Evolutionary conservation across 2,329 filamentous ascomycete genomes (phyloP).

Genomic region (Fusarium sp.): DNA sequence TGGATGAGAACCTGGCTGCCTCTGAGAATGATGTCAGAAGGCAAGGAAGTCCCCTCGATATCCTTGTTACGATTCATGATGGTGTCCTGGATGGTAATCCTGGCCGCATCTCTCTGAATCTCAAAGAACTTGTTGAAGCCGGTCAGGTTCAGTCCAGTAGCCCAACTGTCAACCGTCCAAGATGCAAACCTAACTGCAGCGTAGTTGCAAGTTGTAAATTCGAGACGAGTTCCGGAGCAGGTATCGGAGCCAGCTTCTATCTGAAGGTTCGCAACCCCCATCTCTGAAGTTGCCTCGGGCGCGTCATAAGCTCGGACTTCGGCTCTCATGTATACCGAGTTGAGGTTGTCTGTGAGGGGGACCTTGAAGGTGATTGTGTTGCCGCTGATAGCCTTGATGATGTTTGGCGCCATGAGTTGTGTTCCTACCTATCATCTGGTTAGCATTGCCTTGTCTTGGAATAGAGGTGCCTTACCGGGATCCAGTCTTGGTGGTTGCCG

Average conservation of each 20-base stretch:
- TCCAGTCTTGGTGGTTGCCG: constrained; percentile 9
- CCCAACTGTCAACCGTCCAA: constrained; percentile 30
- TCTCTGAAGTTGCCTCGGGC: constrained; percentile 2
- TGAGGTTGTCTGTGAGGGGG: constrained; percentile 16
- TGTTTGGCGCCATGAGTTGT: constrained; percentile 11
- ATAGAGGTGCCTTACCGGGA: not conserved
- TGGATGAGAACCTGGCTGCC: constrained; percentile 18
- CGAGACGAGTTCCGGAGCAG: not conserved
- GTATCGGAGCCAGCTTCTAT: not conserved
- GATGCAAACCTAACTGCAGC: constrained; percentile 15
- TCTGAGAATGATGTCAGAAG: constrained; percentile 13
- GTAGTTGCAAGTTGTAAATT: constrained; percentile 11
- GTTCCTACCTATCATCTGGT: not conserved
- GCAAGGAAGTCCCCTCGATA: not conserved
- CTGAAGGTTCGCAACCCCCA: constrained; percentile 14
- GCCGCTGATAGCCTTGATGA: constrained; percentile 12
- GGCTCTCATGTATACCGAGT: constrained; percentile 18
- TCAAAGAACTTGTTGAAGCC: constrained; percentile 26
- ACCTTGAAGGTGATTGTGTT: constrained; percentile 8
- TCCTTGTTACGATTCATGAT: constrained; percentile 16
- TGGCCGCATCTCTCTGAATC: constrained; percentile 5
- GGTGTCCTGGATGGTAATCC: constrained; percentile 16
- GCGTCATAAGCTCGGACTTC: constrained; percentile 4
- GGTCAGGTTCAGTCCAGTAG: not conserved
- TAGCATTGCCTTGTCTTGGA: not conserved